Evolutionary conservation across 2,329 filamentous ascomycete species (phyloP).

Genomic region (Parasarocladium wereldwijsianum): DNA sequence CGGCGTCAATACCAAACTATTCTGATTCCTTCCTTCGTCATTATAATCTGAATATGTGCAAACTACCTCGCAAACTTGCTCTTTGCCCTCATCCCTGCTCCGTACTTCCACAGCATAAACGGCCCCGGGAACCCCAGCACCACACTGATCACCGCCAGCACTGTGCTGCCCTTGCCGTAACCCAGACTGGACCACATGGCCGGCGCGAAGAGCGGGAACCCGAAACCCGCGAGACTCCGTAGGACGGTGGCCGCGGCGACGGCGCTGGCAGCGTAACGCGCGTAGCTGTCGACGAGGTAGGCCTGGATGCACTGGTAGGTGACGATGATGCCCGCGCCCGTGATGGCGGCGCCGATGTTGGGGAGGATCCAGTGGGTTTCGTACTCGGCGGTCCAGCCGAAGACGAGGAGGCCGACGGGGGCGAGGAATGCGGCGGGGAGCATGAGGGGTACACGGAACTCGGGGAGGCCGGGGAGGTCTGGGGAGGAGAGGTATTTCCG

Average conservation of each 20-base stretch:
- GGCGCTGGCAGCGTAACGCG: conserved; percentile 29
- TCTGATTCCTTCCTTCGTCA: no score
- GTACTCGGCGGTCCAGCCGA: conserved; percentile 29
- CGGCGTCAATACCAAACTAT: no score
- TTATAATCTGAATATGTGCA: background rate
- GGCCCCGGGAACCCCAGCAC: conserved; percentile 32
- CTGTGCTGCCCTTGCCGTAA: conserved; percentile 25
- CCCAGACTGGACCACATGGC: conserved; percentile 26
- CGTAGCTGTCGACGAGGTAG: conserved; percentile 31
- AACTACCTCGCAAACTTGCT: conserved; percentile 1
- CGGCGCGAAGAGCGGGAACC: conserved; percentile 35
- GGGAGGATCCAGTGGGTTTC: conserved; percentile 29
- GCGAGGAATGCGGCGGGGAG: conserved; percentile 23
- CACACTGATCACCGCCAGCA: conserved; percentile 26
- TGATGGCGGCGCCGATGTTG: conserved; percentile 25
- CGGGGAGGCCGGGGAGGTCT: conserved; percentile 20
- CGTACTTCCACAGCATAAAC: conserved; percentile 45
- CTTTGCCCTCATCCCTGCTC: conserved; percentile 5
- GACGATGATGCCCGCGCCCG: conserved; percentile 23
- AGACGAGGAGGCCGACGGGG: conserved; percentile 27
- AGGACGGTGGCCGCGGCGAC: conserved; percentile 28
- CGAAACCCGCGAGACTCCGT: conserved; percentile 32
- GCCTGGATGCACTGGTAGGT: conserved; percentile 39
- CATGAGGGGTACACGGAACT: conserved; percentile 27
- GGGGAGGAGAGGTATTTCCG: conserved; percentile 14